Percentiles rank a stretch among this genome's conserved stretches.
phyloP scores from a whole-genome alignment of 768 basidiomycete species.

The Lentinula guzmanii region DNA sequence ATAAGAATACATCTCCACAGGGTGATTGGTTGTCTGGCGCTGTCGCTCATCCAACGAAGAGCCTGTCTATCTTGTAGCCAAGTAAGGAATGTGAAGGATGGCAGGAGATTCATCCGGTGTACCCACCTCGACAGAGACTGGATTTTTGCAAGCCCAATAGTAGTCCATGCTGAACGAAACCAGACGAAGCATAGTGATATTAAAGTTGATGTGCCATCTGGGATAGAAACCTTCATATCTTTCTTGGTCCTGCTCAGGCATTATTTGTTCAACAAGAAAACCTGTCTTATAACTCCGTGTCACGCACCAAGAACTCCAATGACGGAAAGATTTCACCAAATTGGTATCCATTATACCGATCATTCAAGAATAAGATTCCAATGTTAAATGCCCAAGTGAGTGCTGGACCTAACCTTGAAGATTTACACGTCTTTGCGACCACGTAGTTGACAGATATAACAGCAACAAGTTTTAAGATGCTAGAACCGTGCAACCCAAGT shows the following conservation, averaged over 20 bases:
- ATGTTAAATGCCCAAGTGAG: conserved; percentile 78
- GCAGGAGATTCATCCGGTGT: background rate
- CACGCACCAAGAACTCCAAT: conserved; percentile 48
- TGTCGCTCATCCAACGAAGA: conserved; percentile 46
- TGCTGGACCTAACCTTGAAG: conserved; percentile 40
- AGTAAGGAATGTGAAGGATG: background rate
- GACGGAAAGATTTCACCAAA: conserved; percentile 51
- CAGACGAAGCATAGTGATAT: conserved; percentile 92
- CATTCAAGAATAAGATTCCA: conserved; percentile 69
- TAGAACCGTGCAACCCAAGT: conserved; percentile 73
- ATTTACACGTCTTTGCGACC: conserved; percentile 43
- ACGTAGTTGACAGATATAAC: conserved; percentile 70
- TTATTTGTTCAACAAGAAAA: conserved; percentile 1
- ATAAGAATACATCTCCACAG: conserved; percentile 56
- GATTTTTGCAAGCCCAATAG: conserved; percentile 65
- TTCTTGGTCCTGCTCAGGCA: conserved; percentile 39
- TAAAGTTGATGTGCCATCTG: conserved; percentile 91
- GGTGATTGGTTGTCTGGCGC: conserved; percentile 50
- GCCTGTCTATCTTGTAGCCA: conserved; percentile 1
- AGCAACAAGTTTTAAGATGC: conserved; percentile 66
- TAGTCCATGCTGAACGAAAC: conserved; percentile 93
- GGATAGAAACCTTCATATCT: conserved; percentile 70
- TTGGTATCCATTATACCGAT: conserved; percentile 66
- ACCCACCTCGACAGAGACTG: conserved; percentile 32
- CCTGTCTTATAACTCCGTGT: background rate